phyloP scores from a whole-genome alignment of 768 basidiomycete genomes.

The Gloeostereum incarnatum region DNA sequence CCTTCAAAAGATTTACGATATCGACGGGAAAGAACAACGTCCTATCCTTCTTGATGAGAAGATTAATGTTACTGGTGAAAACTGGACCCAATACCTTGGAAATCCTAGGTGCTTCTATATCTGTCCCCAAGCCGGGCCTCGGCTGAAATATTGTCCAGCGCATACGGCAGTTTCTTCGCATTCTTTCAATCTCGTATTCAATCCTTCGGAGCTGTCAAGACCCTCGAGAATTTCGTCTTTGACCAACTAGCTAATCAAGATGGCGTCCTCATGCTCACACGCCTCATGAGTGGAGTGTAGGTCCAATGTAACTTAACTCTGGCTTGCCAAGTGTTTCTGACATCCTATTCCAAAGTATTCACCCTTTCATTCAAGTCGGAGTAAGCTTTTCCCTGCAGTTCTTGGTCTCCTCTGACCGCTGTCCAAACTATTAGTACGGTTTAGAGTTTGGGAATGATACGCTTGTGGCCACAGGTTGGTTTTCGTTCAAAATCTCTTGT shows the following conservation, averaged over 20 bases:
- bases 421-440: constrained; percentile 29
- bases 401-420: neutral
- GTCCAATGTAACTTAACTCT: constrained; percentile 8
- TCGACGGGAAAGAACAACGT: constrained; percentile 25
- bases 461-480: constrained; percentile 38
- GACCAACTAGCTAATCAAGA: constrained; percentile 19
- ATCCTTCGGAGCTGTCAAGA: constrained; percentile 23
- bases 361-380: constrained; percentile 51
- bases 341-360: constrained; percentile 24
- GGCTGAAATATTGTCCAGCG: constrained; percentile 15
- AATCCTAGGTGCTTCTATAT: constrained; percentile 28
- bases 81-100: constrained; percentile 41
- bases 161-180: constrained; percentile 24
- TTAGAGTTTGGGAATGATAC: constrained; percentile 42
- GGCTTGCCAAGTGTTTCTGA: neutral
- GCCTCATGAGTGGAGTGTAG: constrained; percentile 24
- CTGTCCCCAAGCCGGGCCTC: neutral
- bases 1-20: constrained; percentile 39
- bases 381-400: constrained; percentile 21
- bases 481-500: neutral
- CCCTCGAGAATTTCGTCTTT: constrained; percentile 43
- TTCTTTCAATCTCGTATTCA: constrained; percentile 32
- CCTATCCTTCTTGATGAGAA: constrained; percentile 27
- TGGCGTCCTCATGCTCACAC: constrained; percentile 24
- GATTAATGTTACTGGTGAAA: constrained; percentile 28